Evolutionary conservation across 768 basidiomycete species (phyloP).

Genomic region (Calocybe indica): DNA sequence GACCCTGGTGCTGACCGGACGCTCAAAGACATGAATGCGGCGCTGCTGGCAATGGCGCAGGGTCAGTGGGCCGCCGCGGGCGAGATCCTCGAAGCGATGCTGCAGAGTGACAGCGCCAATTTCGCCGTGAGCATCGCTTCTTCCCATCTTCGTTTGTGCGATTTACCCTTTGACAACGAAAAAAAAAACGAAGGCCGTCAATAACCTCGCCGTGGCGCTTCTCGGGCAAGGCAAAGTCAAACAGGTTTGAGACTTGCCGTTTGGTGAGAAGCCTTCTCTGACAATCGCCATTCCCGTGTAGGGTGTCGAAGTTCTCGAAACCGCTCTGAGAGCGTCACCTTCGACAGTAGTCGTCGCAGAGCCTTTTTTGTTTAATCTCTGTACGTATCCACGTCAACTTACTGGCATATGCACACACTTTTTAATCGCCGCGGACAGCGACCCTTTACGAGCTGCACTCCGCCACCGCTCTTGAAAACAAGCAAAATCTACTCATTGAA

Average conservation of each 20-base stretch:
- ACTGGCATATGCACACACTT: not conserved
- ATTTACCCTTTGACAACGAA: no score
- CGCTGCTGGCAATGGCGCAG: slow-evolving; percentile 57
- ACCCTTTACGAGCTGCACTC: slow-evolving; percentile 82
- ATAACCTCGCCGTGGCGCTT: slow-evolving; percentile 69
- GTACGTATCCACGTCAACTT: slow-evolving; percentile 34
- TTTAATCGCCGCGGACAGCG: slow-evolving; percentile 32
- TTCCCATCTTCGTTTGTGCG: not conserved
- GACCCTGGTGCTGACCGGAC: slow-evolving; percentile 37
- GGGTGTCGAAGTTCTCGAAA: slow-evolving; percentile 69
- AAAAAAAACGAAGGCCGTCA: slow-evolving; percentile 47
- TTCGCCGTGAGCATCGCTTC: slow-evolving; percentile 39
- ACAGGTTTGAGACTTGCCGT: slow-evolving; percentile 41
- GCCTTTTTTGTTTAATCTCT: slow-evolving; percentile 81
- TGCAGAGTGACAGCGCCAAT: slow-evolving; percentile 53
- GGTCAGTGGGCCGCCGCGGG: slow-evolving; percentile 64
- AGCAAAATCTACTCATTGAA: slow-evolving; percentile 65
- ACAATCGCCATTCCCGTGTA: slow-evolving; percentile 17
- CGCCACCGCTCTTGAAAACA: slow-evolving; percentile 66
- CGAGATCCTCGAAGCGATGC: slow-evolving; percentile 32
- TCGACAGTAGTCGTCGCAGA: slow-evolving; percentile 70
- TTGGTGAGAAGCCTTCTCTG: not conserved
- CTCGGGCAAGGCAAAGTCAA: slow-evolving; percentile 67
- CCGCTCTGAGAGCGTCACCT: slow-evolving; percentile 56
- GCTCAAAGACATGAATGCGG: slow-evolving; percentile 56